Evolutionary conservation across 2,329 filamentous ascomycete species (phyloP).

Genomic region (Penicillium sp.): DNA sequence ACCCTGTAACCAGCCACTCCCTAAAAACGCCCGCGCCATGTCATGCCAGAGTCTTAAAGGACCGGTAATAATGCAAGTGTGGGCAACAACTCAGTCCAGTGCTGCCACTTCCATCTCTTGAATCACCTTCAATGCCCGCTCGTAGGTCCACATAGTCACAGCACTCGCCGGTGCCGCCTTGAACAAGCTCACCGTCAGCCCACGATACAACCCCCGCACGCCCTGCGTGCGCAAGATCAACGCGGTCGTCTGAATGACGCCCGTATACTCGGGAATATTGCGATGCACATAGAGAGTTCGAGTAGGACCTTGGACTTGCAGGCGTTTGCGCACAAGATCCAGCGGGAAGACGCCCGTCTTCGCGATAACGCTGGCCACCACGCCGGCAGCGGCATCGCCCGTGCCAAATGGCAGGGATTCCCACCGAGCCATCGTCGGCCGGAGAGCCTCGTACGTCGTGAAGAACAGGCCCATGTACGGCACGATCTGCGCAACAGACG

Average conservation of each 20-base stretch:
- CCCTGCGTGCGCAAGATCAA: slow-evolving; percentile 72
- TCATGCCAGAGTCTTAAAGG: slow-evolving; percentile 4
- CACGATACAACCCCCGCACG: slow-evolving; percentile 76
- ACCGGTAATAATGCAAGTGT: slow-evolving; percentile 6
- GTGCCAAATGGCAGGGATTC: slow-evolving; percentile 65
- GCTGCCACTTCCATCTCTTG: slow-evolving; percentile 36
- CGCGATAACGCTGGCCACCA: slow-evolving; percentile 72
- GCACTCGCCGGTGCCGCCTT: slow-evolving; percentile 94
- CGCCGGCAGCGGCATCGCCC: slow-evolving; percentile 78
- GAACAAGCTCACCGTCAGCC: slow-evolving; percentile 80
- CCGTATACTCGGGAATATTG: slow-evolving; percentile 81
- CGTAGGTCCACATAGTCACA: slow-evolving; percentile 93
- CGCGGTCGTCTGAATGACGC: slow-evolving; percentile 63
- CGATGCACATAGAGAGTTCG: slow-evolving; percentile 73
- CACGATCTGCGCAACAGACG: slow-evolving; percentile 80
- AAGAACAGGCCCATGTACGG: slow-evolving; percentile 99
- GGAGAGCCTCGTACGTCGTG: slow-evolving; percentile 75
- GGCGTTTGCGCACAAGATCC: slow-evolving; percentile 84
- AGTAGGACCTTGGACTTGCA: slow-evolving; percentile 94
- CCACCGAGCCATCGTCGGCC: slow-evolving; percentile 52
- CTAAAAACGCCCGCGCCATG: slow-evolving; percentile 2
- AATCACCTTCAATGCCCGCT: slow-evolving; percentile 65
- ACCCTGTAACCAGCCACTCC: background rate
- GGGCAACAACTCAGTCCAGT: slow-evolving; percentile 2
- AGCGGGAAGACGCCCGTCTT: slow-evolving; percentile 92